A percentile compares a stretch with the other conserved stretches of the same genome.
Evolutionary conservation across 768 basidiomycete genomes (phyloP).

Genomic region (Lentinula sp.): DNA sequence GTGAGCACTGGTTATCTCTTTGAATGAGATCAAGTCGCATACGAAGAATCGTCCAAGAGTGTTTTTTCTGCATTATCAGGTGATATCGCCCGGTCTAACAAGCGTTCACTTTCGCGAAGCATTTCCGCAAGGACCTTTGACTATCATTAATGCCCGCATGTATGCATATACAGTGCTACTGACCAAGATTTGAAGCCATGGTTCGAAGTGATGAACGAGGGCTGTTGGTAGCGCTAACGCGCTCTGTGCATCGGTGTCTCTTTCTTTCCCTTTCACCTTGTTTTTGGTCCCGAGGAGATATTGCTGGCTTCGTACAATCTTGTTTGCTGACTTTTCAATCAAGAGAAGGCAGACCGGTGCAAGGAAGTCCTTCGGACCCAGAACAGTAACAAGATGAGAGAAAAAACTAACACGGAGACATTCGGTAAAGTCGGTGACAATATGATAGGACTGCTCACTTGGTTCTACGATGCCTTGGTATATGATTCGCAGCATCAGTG

Average conservation of each 20-base stretch:
- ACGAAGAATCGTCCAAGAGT: constrained; percentile 58
- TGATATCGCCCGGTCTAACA: constrained; percentile 36
- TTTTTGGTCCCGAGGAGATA: neutral
- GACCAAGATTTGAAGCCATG: constrained; percentile 47
- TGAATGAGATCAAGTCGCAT: constrained; percentile 14
- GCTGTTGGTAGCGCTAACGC: constrained; percentile 63
- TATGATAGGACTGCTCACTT: constrained; percentile 43
- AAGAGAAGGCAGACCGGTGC: constrained; percentile 80
- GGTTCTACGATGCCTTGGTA: constrained; percentile 89
- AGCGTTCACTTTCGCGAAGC: constrained; percentile 58
- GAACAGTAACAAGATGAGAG: constrained; percentile 74
- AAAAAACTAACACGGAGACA: constrained; percentile 61
- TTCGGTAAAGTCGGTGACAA: neutral
- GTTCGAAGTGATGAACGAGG: constrained; percentile 50
- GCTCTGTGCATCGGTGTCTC: constrained; percentile 49
- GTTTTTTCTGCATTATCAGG: constrained; percentile 30
- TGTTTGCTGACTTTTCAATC: constrained; percentile 69
- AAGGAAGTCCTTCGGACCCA: constrained; percentile 78
- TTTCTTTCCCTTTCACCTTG: constrained; percentile 2
- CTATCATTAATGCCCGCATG: neutral
- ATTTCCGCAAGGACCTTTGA: constrained; percentile 56
- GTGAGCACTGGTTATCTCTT: neutral
- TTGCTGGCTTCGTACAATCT: constrained; percentile 48
- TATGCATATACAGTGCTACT: constrained; percentile 12
- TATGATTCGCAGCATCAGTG: constrained; percentile 86